Percentiles rank a stretch among this genome's conserved stretches.
These are phyloP conservation scores for Volvox reticuliferus DNA, from an alignment of 139 green algal genomes.

Conservation along the genomic window DNA sequence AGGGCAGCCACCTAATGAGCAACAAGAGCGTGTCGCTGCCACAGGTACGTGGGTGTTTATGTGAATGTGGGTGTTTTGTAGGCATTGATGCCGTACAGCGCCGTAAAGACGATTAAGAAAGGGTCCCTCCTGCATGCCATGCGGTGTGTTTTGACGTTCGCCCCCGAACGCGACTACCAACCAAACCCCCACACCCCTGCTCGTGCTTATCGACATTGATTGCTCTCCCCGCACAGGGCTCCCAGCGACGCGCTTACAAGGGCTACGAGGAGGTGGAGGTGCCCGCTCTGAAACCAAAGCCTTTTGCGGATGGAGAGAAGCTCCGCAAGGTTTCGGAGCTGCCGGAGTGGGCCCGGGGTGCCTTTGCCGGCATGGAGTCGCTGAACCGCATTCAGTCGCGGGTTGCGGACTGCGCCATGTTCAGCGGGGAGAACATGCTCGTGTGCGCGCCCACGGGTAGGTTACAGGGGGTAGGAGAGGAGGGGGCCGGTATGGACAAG, in stretches of 20 bases:
- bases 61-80: background rate
- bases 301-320: constrained; percentile 83
- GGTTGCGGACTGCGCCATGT: constrained; percentile 92
- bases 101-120: background rate
- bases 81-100: background rate
- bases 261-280: constrained; percentile 98
- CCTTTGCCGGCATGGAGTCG: constrained; percentile 89
- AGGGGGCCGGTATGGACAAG: background rate
- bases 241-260: constrained; percentile 71
- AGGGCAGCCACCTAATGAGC: constrained; percentile 91
- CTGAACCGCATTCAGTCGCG: constrained; percentile 95
- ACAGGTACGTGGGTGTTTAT: constrained; percentile 49
- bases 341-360: constrained; percentile 91
- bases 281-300: constrained; percentile 94
- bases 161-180: background rate
- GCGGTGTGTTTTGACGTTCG: too few species aligned
- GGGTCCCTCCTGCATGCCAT: too few species aligned
- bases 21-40: constrained; percentile 91
- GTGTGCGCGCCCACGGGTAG: constrained; percentile 71
- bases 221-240: constrained; percentile 5
- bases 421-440: constrained; percentile 95
- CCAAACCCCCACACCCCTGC: background rate
- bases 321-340: constrained; percentile 85
- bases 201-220: background rate
- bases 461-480: background rate